Evolutionary conservation across 345 rosid species (phyloP), one percentile per base, ranked within the genome.

Genomic region (Lepidium sativum): DNA sequence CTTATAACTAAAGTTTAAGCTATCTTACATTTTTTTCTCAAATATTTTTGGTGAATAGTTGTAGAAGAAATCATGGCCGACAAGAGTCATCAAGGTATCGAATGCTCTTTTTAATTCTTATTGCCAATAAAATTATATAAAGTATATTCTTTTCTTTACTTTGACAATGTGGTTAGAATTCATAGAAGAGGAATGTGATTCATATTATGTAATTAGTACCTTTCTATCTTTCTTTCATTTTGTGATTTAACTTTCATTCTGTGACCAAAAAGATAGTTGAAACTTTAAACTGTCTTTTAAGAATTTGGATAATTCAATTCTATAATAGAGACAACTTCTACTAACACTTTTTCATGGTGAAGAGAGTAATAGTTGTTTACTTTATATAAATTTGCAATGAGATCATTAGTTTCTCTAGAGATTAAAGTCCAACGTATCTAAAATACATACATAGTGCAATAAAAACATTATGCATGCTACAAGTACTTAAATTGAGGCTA

Each of bases 131-230:
- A 27, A 12, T 4, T 49, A 27, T 58, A 17, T 48, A 37, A 54
- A 70, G 68, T 61, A 70, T 61, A 70, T 70, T 60, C 68, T 54
- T 70, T 62, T 35, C 69, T 63, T 27, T 54, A 63, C 75, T 54
- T 63, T 38, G 44, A 63, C 15, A 47, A 62, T 55, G 56, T 63
- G 64, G 58, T 64, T 71, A 69, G 75, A 37, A 54, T 27, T 27
- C 5, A 23, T 34, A 45, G 64, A 44, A 39, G 64, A 71, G 29
- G 58, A 63, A 63, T 54, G 51, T 27, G 63, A 62, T 54, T 70
- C 75, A 45, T 38, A 49, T 62, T 54, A 37, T 70, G 55, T n/a
- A 69, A 37, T 62, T 45, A 13, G 45, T 51, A 42, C 27, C 54
- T 44, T 59, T 52, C 29, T 45, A 35, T 54, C 2, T 42, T 11